Evolutionary conservation across 345 rosid species (phyloP).

Genomic region (Syzygium aromaticum): DNA sequence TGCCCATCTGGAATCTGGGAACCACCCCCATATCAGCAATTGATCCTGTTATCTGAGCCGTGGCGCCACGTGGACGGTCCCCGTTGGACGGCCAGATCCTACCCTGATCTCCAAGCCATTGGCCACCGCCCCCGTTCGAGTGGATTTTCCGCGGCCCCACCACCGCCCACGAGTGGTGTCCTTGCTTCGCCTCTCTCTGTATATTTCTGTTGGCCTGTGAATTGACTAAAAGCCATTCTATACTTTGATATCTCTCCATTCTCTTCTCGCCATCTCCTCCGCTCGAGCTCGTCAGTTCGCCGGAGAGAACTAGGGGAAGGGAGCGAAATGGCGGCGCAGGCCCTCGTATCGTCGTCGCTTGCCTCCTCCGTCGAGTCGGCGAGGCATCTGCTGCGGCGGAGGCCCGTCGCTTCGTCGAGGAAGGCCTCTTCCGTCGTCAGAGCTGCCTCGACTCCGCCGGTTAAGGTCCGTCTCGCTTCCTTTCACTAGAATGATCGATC

Average conservation of each 20-base stretch:
- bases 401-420: slow-evolving; percentile 36
- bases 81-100: slow-evolving; percentile 60
- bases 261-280: not conserved
- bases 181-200: not conserved
- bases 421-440: slow-evolving; percentile 57
- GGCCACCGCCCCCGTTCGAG: not conserved
- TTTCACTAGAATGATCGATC: not conserved
- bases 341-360: slow-evolving; percentile 79
- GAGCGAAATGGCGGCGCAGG: slow-evolving; percentile 73
- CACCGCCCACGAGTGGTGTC: not conserved
- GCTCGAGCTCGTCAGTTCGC: not conserved
- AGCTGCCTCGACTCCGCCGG: slow-evolving; percentile 91
- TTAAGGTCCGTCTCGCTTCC: slow-evolving; percentile 40
- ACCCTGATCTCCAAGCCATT: slow-evolving; percentile 44
- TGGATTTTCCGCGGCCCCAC: not conserved
- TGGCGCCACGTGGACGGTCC: slow-evolving; percentile 42
- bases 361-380: slow-evolving; percentile 69
- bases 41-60: slow-evolving; percentile 28
- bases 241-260: not conserved
- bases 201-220: not conserved
- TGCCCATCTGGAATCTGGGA: not conserved
- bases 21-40: not conserved
- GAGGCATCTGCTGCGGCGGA: slow-evolving; percentile 56
- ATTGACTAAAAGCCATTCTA: not conserved
- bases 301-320: not conserved